Evolutionary conservation across 495 filamentous ascomycete genomes (phyloP), one percentile per base, ranked within the genome.

Genomic region (Ramalina peruviana): DNA sequence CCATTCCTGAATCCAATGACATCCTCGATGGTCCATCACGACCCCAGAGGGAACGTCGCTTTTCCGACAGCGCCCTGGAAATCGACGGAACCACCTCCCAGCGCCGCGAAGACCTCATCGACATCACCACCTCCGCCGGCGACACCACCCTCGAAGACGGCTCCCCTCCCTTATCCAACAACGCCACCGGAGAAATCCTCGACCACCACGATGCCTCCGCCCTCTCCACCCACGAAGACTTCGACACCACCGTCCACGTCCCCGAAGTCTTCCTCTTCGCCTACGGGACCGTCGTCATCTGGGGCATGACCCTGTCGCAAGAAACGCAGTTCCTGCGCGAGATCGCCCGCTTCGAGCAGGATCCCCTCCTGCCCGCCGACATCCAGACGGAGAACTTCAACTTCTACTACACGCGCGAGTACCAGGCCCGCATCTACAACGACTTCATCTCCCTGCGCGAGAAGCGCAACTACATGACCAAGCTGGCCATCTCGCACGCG

Each of bases 251-350:
- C 62, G 85, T 96, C 11, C 86, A 94, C 61, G 94, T 81, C 2
- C 88, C 90, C 0, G 92, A 98, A 64, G 74, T 96, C 10, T 97
- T 98, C 64, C 74, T 98, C 20, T 98, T 95, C 61, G 83, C 94
- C 56, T 98, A 98, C 59, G 92, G 92, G 38, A 93, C 94, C n/a
- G 85, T 95, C n/a, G 92, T 98, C n/a, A 89, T 97, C 62, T 98
- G 92, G 92, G 92, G 92, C 51, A 94, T 98, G 90, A 81, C 85
- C 1, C 65, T 82, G 7, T 70, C 76, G 7, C 81, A 98, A 54
- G 92, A 98, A 64, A 77, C 82, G 42, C 74, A 82, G 21, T 94
- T 98, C 59, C 69, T 98, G 5, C 90, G 88, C 51, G 92, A 98
- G 56, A 83, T 97, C 45, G 80, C 85, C n/a, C 94, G 90, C 60